Conservation (phyloP, 495 filamentous ascomycete genomes). For the Penicillium silybi region DNA sequence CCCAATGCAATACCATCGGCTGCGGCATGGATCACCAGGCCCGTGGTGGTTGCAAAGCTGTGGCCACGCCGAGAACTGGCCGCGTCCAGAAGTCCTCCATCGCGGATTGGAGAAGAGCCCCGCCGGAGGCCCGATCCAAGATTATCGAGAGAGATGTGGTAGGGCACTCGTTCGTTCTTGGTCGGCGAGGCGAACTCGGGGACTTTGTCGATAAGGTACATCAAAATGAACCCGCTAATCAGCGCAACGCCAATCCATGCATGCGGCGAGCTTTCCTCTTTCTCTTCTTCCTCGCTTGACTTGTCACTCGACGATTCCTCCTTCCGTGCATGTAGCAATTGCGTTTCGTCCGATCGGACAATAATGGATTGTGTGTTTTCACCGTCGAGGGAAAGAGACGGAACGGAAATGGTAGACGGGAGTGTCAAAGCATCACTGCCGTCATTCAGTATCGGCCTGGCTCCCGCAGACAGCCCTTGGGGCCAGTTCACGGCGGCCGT, state of each 20-base stretch:
- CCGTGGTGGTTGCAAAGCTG: constrained; percentile 74
- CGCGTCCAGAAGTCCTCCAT: constrained; percentile 36
- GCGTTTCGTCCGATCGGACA: constrained; percentile 6
- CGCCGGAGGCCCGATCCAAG: constrained; percentile 55
- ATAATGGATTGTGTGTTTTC: constrained; percentile 9
- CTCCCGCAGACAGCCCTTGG: constrained; percentile 20
- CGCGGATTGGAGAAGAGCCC: constrained; percentile 46
- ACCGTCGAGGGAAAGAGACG: constrained; percentile 16
- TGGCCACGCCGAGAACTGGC: constrained; percentile 31
- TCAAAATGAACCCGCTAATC: constrained; percentile 85
- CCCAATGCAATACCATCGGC: constrained; percentile 97
- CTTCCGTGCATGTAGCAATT: constrained; percentile 19
- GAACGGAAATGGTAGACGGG: constrained; percentile 11
- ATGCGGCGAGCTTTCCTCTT: constrained; percentile 52
- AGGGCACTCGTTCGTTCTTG: constrained; percentile 50
- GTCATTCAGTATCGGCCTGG: constrained; percentile 7
- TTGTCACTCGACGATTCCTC: constrained; percentile 35
- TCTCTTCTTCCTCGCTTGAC: constrained; percentile 31
- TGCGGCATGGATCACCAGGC: constrained; percentile 91
- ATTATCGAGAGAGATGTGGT: constrained; percentile 81
- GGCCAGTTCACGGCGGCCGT: constrained; percentile 26
- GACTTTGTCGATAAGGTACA: constrained; percentile 93
- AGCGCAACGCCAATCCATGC: constrained; percentile 81
- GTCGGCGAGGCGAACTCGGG: constrained; percentile 63
- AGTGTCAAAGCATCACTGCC: background rate